These are phyloP conservation scores for Nicotiana attenuata DNA, from an alignment of 257 asterid genomes.

Conservation along the genomic window DNA sequence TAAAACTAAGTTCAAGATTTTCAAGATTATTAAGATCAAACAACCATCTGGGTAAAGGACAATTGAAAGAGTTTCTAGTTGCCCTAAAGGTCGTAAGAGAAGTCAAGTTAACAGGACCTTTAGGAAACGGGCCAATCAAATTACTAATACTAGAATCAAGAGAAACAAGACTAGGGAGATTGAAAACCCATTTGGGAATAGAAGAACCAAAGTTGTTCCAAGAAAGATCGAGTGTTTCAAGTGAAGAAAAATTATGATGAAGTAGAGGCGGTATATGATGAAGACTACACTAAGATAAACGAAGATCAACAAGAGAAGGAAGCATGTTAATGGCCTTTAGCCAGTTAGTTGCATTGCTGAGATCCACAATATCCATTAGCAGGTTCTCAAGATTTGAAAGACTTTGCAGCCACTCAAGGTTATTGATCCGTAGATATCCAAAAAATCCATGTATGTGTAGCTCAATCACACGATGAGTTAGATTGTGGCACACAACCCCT, in stretches of 20 bases:
- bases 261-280: background rate
- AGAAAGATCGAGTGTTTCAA: background rate
- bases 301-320: background rate
- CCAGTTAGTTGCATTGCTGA: background rate
- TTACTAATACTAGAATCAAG: background rate
- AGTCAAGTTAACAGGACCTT: background rate
- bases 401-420: background rate
- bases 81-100: background rate
- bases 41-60: background rate
- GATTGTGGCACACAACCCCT: background rate
- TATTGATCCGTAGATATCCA: background rate
- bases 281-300: background rate
- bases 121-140: background rate
- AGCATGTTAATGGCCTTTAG: background rate
- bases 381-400: background rate
- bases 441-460: background rate
- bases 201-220: background rate
- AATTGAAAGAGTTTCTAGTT: background rate
- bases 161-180: background rate
- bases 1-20: background rate
- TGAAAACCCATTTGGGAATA: background rate
- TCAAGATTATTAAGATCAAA: background rate
- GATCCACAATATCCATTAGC: background rate
- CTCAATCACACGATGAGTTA: background rate
- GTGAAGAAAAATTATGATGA: background rate